Conservation (phyloP, 2,329 filamentous ascomycete species). For the Penicillium sp. region DNA sequence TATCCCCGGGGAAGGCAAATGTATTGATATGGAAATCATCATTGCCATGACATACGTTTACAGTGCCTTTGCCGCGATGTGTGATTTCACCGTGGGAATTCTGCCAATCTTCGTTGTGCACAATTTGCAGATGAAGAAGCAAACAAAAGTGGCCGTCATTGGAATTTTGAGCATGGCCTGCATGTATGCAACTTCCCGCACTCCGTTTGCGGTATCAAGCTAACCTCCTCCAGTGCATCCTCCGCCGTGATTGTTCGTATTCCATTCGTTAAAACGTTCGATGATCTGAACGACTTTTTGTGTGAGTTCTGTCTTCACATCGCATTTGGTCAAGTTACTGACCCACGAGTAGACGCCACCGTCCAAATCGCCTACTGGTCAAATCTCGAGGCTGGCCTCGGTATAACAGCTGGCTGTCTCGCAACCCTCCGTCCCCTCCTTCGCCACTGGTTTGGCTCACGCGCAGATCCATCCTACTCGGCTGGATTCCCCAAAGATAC, state of each 20-base stretch:
- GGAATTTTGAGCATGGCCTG: constrained; percentile 59
- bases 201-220: constrained; percentile 14
- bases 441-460: constrained; percentile 30
- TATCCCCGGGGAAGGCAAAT: constrained; percentile 37
- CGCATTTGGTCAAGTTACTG: background rate
- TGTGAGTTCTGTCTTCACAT: constrained; percentile 21
- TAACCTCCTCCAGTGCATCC: constrained; percentile 37
- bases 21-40: constrained; percentile 42
- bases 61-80: constrained; percentile 35
- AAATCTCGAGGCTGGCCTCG: constrained; percentile 35
- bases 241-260: constrained; percentile 49
- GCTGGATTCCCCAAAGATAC: constrained; percentile 19
- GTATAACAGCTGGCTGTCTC: constrained; percentile 49
- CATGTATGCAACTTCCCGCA: constrained; percentile 31
- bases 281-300: constrained; percentile 36
- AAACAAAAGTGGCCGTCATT: constrained; percentile 55
- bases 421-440: constrained; percentile 53
- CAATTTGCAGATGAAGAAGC: constrained; percentile 55
- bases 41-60: constrained; percentile 38
- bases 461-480: constrained; percentile 18
- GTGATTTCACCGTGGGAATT: constrained; percentile 56
- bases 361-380: constrained; percentile 47
- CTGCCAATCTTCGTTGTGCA: constrained; percentile 57
- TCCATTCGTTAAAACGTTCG: constrained; percentile 41
- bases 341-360: constrained; percentile 37